Percentiles rank a stretch among this genome's conserved stretches.
Evolutionary conservation across 1,139 yeast species (phyloP).

Genomic region (Pneumocystis jirovecii): DNA sequence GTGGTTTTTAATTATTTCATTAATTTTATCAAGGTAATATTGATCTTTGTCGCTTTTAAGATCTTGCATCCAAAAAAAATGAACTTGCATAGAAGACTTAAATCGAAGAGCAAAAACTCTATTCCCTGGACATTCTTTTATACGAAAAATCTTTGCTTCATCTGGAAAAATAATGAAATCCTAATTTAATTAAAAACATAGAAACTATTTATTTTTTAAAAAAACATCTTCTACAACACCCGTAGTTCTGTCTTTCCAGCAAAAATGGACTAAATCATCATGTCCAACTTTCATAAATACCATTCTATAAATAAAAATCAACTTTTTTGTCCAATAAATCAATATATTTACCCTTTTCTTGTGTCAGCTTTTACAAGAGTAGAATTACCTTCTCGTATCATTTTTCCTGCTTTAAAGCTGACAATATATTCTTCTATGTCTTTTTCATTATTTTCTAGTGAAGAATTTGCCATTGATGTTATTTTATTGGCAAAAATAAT

Average conservation of each 20-base stretch:
- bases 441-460: background rate
- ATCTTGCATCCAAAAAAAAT: constrained; percentile 85
- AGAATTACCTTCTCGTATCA: constrained; percentile 20
- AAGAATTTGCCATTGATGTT: background rate
- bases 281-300: constrained; percentile 5
- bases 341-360: constrained; percentile 9
- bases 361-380: constrained; percentile 11
- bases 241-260: constrained; percentile 11
- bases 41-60: constrained; percentile 9
- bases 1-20: constrained; percentile 12
- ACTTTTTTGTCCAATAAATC: background rate
- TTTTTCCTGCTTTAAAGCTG: constrained; percentile 12
- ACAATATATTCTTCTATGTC: background rate
- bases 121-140: constrained; percentile 63
- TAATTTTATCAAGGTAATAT: constrained; percentile 6
- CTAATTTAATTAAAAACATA: constrained; percentile 28
- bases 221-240: constrained; percentile 17
- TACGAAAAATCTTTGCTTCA: constrained; percentile 71
- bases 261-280: constrained; percentile 13
- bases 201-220: background rate
- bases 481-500: background rate
- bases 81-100: constrained; percentile 67
- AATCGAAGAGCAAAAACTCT: constrained; percentile 74
- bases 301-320: background rate
- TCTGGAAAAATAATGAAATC: constrained; percentile 82